Evolutionary conservation across 495 filamentous ascomycete species (phyloP).

Genomic region (Lineolata rhizophorae): DNA sequence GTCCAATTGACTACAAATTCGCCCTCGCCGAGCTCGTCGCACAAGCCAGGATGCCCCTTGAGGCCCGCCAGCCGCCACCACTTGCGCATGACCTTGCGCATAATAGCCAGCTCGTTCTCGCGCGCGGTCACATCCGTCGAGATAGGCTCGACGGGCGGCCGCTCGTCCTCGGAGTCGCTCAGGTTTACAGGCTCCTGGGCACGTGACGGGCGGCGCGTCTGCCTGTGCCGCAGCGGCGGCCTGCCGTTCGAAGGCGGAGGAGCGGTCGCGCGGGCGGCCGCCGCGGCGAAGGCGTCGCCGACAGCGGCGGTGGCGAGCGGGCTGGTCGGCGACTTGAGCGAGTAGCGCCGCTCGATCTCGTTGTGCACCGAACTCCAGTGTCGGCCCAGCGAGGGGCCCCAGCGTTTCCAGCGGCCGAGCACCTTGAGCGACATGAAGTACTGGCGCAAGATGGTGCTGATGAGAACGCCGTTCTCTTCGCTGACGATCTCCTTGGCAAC

Average conservation of each 20-base stretch:
- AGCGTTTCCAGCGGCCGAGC: conserved; percentile 48
- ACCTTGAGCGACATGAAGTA: conserved; percentile 74
- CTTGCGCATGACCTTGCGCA: conserved; percentile 37
- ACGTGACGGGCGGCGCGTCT: too few species aligned
- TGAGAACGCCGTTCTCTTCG: conserved; percentile 70
- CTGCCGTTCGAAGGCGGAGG: background rate
- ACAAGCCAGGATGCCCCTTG: conserved; percentile 18
- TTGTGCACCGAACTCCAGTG: conserved; percentile 42
- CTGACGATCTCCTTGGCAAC: conserved; percentile 51
- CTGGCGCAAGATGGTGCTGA: conserved; percentile 65
- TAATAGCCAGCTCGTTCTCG: conserved; percentile 12
- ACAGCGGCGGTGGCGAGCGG: background rate
- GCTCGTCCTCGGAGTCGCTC: conserved; percentile 13
- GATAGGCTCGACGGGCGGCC: conserved; percentile 8
- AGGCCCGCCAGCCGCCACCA: conserved; percentile 56
- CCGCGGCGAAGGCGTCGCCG: background rate
- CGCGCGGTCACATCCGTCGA: conserved; percentile 2
- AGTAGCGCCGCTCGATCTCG: conserved; percentile 19
- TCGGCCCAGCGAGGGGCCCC: conserved; percentile 31
- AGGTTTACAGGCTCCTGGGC: conserved; percentile 5
- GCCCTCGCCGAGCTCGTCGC: conserved; percentile 24
- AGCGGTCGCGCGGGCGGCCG: background rate
- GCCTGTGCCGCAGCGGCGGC: conserved; percentile 3
- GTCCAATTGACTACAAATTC: conserved; percentile 59
- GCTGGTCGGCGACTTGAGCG: conserved; percentile 2